Evolutionary conservation across 2,329 filamentous ascomycete species (phyloP).

Genomic region (Botrytis tulipae): DNA sequence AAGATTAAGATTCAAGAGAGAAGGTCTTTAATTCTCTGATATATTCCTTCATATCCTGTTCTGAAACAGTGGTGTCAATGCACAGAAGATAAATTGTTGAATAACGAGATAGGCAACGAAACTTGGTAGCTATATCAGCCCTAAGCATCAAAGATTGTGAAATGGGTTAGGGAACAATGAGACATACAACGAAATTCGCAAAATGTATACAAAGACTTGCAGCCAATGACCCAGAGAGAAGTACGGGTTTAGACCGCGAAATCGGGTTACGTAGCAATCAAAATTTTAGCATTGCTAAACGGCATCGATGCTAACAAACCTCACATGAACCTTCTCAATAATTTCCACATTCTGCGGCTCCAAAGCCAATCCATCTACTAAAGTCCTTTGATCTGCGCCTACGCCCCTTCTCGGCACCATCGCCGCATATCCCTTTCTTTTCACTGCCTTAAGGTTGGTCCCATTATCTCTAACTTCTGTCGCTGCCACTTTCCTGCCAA

Average conservation of each 20-base stretch:
- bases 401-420: not conserved
- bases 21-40: too few relatives aligned
- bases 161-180: too few relatives aligned
- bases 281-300: not conserved
- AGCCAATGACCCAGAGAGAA: not conserved
- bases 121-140: too few relatives aligned
- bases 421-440: not conserved
- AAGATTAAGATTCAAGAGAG: too few relatives aligned
- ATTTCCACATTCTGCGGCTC: slow-evolving; percentile 1
- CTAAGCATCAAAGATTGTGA: too few relatives aligned
- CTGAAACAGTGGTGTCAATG: too few relatives aligned
- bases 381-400: not conserved
- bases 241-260: not conserved
- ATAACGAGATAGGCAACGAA: too few relatives aligned
- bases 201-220: not conserved
- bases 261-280: not conserved
- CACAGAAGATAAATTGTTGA: too few relatives aligned
- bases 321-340: not conserved
- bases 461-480: not conserved
- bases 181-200: not conserved
- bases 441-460: not conserved
- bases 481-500: not conserved
- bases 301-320: not conserved
- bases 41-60: too few relatives aligned
- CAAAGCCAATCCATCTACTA: not conserved